Conservation (phyloP, 2,329 filamentous ascomycete species). For the Cytospora piceicola region DNA sequence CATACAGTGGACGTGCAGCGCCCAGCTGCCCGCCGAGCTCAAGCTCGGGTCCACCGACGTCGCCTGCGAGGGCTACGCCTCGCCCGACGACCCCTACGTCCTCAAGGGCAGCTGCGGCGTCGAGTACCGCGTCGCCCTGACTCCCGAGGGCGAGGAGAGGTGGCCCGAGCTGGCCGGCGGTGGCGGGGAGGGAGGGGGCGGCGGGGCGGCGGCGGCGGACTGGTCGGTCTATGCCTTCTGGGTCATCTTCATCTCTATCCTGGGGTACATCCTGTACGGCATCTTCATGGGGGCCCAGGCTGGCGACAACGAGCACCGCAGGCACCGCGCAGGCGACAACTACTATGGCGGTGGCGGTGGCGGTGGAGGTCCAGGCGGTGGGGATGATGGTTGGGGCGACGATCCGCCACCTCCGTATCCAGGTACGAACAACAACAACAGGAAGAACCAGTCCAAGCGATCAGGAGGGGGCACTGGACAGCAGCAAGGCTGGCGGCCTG, state of each 20-base stretch:
- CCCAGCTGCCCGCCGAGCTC: constrained; percentile 62
- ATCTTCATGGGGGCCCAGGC: constrained; percentile 44
- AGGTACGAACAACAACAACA: constrained; percentile 41
- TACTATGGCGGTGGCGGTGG: constrained; percentile 46
- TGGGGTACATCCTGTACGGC: constrained; percentile 65
- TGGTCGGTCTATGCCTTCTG: constrained; percentile 58
- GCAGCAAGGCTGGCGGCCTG: constrained; percentile 65
- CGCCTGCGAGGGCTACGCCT: constrained; percentile 85
- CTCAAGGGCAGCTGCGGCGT: constrained; percentile 91
- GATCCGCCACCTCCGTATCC: constrained; percentile 61
- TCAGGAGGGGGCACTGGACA: constrained; percentile 25
- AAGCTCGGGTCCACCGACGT: constrained; percentile 86
- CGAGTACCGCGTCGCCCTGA: constrained; percentile 82
- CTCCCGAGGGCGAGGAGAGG: constrained; percentile 71
- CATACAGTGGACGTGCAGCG: constrained; percentile 87
- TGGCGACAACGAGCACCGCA: constrained; percentile 20
- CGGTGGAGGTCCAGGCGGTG: constrained; percentile 43
- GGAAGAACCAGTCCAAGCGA: constrained; percentile 1
- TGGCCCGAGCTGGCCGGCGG: constrained; percentile 61
- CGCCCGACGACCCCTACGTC: constrained; percentile 79
- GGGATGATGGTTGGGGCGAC: constrained; percentile 39
- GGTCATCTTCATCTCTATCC: constrained; percentile 62
- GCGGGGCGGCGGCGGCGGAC: constrained; percentile 38
- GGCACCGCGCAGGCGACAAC: constrained; percentile 39
- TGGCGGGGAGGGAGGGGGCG: constrained; percentile 39